Evolutionary conservation across 1,139 yeast genomes (phyloP), one percentile per base, ranked within the genome.

Genomic region (Candida sp.): DNA sequence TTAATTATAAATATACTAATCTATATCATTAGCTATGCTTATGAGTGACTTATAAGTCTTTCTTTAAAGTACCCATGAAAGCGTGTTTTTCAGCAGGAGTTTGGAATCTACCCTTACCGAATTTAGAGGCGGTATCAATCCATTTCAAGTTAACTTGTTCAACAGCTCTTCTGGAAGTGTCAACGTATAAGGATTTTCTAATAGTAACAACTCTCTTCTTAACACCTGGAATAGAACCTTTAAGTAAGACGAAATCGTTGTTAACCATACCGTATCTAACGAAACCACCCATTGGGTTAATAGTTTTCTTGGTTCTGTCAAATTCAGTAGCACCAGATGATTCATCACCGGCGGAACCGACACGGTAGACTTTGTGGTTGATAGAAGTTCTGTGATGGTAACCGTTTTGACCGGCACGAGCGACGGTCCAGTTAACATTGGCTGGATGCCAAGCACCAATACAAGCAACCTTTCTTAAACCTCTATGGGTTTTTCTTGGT

Each of bases 21-120:
- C n/a, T n/a, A n/a, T n/a, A n/a, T n/a, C n/a, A n/a, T n/a, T n/a
- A n/a, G n/a, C n/a, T n/a, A n/a, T n/a, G n/a, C n/a, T n/a, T n/a
- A n/a, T n/a, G n/a, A n/a, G n/a, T n/a, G n/a, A n/a, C n/a, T n/a
- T n/a, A n/a, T 56, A 74, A 71, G 68, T 93, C 99, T 87, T 89
- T 91, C 96, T 95, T 95, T 76, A 93, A 87, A 69, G 99, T 91
- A 84, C 99, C 99, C 83, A 91, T 70, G 93, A 95, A 95, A 71
- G 99, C 96, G 73, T 84, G 91, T 91, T 95, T 95, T 85, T 95
- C 99, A 77, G 97, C 99, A 67, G 97, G 96, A 71, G 99, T 93
- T 82, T 95, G 99, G 99, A 95, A 95, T 85, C 99, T 93, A 84
- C 99, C 99, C 90, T 93, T 95, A 87, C 99, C 99, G 89, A 93